Base-by-base conservation (phyloP, 2,329 filamentous ascomycete genomes). In the Trichoderma sp. region DNA sequence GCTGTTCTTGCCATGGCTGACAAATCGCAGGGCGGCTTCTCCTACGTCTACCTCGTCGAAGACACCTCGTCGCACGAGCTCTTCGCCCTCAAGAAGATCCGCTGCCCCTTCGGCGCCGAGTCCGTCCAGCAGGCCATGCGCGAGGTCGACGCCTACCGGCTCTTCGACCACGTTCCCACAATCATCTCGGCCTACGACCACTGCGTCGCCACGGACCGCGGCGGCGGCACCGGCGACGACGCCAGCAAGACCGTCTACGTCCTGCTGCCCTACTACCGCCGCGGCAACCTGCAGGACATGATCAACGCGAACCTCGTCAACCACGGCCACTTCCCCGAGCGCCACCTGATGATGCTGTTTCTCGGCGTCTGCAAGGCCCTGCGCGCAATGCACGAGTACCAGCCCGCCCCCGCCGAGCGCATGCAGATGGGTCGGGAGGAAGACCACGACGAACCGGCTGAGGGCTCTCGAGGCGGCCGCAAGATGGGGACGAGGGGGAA, bases 251-350 rank as follows among this genome's bases (percentile, higher is more conserved):
- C 94, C 0, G 95, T 98, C 64, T 99, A 99, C 79, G 95, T 99
- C 70, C 84, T 99, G 52, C 85, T 99, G 22, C 95, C 95, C 13
- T 99, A 98, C 83, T 99, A 97, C 82, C 86, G 93, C 74, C 86
- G 94, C 72, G 95, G 95, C 15, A 99, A 99, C 79, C 85, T 99
- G 42, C 95, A 99, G 81, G 95, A 99, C 80, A 91, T 96, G 77
- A 98, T 99, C 84, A 99, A 99, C 79, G 94, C 95, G 71, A 99
- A 99, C 80, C 84, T 98, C 65, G 94, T 99, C 79, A 98, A 98
- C 79, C 93, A 97, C 78, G 92, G 92, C 42, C 86, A 86, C 61
- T 98, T 99, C 75, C 93, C 94, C 1, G 94, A 98, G 82, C 87
- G 89, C 77, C 86, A 90, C 74, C 83, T 99, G 70, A 94, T 98